Evolutionary conservation across 192 early-diverging fungal species (phyloP), one percentile per base, ranked within the genome.

Genomic region (Globomyces pollinis-pini): DNA sequence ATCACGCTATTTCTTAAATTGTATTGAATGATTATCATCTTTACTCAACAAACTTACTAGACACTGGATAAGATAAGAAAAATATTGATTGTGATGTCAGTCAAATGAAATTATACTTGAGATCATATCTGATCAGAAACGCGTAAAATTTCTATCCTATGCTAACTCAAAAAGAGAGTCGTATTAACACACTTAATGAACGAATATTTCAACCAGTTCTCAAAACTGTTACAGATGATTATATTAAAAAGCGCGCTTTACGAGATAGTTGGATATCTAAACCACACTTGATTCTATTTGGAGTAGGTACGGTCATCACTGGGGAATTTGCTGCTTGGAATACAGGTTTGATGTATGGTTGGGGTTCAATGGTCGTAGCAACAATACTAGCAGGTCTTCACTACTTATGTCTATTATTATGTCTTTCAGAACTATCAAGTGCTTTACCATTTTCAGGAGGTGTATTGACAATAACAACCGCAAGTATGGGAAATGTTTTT

Each of bases 241-340:
- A 47, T 26, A 8, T 47, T 7, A 26, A 21, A 23, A 3, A 47
- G 23, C 44, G 44, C 2, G 3, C 28, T 6, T n/a, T 47, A 26
- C 44, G 28, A 28, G 23, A 20, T 47, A 28, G 23, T 7, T 47
- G 44, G 44, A 47, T 47, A 28, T 47, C 44, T 28, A 47, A 47
- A 26, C n/a, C 44, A 47, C 28, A 47, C 24, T 1, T 47, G 6
- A 5, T 26, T 4, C 28, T 47, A 20, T 47, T 47, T 47, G 6
- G 23, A 26, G 55, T 66, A 2, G 53, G 38, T 0, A 52, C 47
- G 11, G 64, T 66, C 3, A 43, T 66, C 8, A 53, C 38, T 15
- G 64, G 64, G 8, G 64, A 66, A 23, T 66, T 58, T 63, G 52
- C 61, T 7, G 64, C 49, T 2, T 66, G 52, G 52, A 66, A 66